These are phyloP conservation scores for Lentinula sp. DNA, from an alignment of 768 basidiomycete genomes.

Conservation along the genomic window DNA sequence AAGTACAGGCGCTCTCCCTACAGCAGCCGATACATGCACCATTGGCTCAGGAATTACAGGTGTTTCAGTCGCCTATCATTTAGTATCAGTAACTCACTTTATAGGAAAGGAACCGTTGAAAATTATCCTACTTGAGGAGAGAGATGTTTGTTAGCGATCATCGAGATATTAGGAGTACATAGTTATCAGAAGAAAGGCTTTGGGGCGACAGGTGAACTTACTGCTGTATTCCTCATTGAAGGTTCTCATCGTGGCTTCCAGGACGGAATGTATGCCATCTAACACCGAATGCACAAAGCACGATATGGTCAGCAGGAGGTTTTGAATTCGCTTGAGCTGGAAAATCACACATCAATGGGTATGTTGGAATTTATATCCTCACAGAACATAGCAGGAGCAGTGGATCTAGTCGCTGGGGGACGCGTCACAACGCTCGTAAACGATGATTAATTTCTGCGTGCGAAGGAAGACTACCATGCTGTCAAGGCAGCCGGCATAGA, in stretches of 20 bases:
- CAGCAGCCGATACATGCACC: conserved; percentile 66
- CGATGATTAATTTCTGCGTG: conserved; percentile 31
- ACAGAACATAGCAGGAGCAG: conserved; percentile 34
- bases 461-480: conserved; percentile 40
- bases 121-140: conserved; percentile 72
- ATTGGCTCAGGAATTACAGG: conserved; percentile 82
- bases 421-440: conserved; percentile 47
- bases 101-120: conserved; percentile 24
- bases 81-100: conserved; percentile 40
- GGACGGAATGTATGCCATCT: conserved; percentile 81
- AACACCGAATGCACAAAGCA: conserved; percentile 34
- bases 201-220: conserved; percentile 62
- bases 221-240: neutral
- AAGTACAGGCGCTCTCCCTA: conserved; percentile 52
- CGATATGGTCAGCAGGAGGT: conserved; percentile 52
- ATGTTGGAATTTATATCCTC: conserved; percentile 45
- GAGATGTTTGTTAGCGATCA: conserved; percentile 63
- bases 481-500: conserved; percentile 49
- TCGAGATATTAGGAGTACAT: neutral
- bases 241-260: conserved; percentile 18
- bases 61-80: conserved; percentile 67
- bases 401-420: conserved; percentile 60
- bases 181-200: conserved; percentile 37
- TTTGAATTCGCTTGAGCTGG: conserved; percentile 44
- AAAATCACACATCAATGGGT: conserved; percentile 45